Percentiles rank a stretch among this genome's conserved stretches.
phyloP scores from a whole-genome alignment of 129 eudicot genomes.

The Rutidosis leptorrhynchoides region DNA sequence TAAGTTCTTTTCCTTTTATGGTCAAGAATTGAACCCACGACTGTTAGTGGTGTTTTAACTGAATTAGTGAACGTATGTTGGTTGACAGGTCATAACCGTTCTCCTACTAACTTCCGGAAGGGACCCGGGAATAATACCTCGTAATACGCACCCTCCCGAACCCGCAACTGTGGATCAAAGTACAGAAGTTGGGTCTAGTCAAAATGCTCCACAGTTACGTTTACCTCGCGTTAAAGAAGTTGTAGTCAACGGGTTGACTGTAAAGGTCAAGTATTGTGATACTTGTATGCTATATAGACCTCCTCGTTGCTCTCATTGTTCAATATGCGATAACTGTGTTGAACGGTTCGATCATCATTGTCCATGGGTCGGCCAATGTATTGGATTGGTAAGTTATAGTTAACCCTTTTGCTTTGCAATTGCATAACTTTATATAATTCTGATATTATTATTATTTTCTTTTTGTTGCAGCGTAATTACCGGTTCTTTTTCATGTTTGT shows the following conservation, averaged over 20 bases:
- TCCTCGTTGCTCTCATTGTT: constrained; percentile 95
- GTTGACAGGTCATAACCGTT: constrained; percentile 55
- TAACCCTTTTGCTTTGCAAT: too few species aligned
- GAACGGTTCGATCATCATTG: constrained; percentile 96
- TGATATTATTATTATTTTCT: not conserved
- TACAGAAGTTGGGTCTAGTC: constrained; percentile 41
- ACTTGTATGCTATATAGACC: constrained; percentile 95
- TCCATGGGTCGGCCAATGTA: constrained; percentile 98
- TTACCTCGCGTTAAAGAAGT: constrained; percentile 77
- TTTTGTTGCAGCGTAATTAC: constrained; percentile 85
- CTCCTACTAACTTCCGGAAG: constrained; percentile 77
- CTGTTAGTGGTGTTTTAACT: too few species aligned
- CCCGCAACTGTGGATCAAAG: constrained; percentile 50
- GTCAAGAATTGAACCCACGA: too few species aligned
- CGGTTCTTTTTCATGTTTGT: constrained; percentile 83
- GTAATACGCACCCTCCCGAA: constrained; percentile 71
- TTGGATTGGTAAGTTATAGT: constrained; percentile 91
- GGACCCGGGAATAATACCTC: constrained; percentile 93
- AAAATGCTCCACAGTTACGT: constrained; percentile 48
- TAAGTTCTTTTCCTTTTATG: constrained; percentile 47
- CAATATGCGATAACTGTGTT: constrained; percentile 93
- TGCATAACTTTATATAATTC: not conserved
- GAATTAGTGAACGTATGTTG: too few species aligned
- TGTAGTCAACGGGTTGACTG: constrained; percentile 57
- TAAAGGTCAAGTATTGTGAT: constrained; percentile 84